Evolutionary conservation across 805 yeast genomes (phyloP), one percentile per base, ranked within the genome.

Genomic region (Tetrapisispora arboricola): DNA sequence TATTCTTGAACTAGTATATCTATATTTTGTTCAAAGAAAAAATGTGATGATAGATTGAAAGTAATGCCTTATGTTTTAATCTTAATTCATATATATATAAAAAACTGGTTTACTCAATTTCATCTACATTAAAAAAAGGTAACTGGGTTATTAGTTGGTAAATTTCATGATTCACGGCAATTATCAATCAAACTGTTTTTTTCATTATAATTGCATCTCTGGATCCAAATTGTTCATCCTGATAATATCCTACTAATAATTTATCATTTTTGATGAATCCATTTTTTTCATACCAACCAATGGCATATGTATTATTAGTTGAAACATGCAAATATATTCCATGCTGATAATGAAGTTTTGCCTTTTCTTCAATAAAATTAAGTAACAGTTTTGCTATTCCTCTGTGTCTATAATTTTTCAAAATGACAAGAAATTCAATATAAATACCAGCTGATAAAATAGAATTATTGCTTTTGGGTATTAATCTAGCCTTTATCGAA

Each of bases 401-500:
- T 46, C 68, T 64, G 13, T 68, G 59, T 47, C 80, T 64, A 60
- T 85, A 86, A 1, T 78, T 70, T 34, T 73, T 66, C 44, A 85
- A 61, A 6, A 86, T 90, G 0, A 80, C 85, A 24, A 83, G 54
- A 0, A 79, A 67, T 57, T 81, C 83, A 25, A 83, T 70, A 55
- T 81, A 80, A 1, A 81, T 68, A 11, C 73, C 68, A 37, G 71
- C 70, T 7, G 83, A 80, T 21, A 58, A 48, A 16, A 49, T 43
- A 2, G 54, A 60, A 6, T 57, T 66, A 5, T 67, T 50, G n/a
- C 64, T 66, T 35, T 68, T 65, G 12, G 64, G 50, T 17, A 74
- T 66, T 42, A 70, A 68, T 40, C 71, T 62, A 41, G 82, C 80
- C 45, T 78, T 77, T 37, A 86, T 64, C 4, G 78, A 80, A 13